phyloP scores from a whole-genome alignment of 2,329 filamentous ascomycete genomes.

The Metarhizium guizhouense region DNA sequence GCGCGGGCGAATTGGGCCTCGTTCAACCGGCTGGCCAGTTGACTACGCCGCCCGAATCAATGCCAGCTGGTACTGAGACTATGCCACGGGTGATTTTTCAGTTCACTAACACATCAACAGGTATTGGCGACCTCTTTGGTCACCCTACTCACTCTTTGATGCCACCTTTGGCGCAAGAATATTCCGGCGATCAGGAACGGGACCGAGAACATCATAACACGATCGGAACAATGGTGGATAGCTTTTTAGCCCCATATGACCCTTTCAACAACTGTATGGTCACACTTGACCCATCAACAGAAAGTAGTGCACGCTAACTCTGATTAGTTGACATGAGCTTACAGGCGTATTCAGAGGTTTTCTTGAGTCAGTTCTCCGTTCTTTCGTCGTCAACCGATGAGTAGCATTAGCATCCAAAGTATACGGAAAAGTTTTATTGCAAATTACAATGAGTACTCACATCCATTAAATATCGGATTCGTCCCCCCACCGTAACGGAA shows the following conservation, averaged over 20 bases:
- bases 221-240: background rate
- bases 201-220: background rate
- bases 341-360: background rate
- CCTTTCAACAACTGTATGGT: background rate
- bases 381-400: background rate
- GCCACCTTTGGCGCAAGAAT: background rate
- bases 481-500: background rate
- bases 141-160: background rate
- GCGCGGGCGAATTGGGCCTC: background rate
- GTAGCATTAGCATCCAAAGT: background rate
- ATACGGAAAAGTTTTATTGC: background rate
- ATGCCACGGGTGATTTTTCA: too few species aligned
- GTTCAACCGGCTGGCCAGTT: background rate
- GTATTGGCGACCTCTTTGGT: background rate
- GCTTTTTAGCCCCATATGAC: background rate
- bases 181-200: background rate
- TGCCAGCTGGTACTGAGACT: background rate
- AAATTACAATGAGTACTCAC: background rate
- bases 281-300: background rate
- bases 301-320: background rate
- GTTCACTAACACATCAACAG: too few species aligned
- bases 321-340: background rate
- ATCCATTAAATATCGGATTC: background rate
- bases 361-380: background rate
- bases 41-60: background rate